A percentile compares a stretch with the other conserved stretches of the same genome.
phyloP scores from a whole-genome alignment of 2,329 filamentous ascomycete species.

The Pseudogymnoascus sp. region DNA sequence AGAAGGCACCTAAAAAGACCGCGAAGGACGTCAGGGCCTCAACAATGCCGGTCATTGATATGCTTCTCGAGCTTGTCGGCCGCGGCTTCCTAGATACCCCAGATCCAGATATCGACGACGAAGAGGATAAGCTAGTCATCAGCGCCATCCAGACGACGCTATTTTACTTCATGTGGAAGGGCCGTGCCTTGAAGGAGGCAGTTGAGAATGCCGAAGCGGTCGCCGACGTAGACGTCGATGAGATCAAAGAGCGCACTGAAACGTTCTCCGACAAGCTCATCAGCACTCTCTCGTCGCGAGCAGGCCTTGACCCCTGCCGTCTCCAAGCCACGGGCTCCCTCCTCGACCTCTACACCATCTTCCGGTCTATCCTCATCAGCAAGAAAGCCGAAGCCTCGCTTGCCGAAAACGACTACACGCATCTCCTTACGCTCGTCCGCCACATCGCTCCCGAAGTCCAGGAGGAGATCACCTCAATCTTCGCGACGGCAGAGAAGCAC shows the following conservation, averaged over 20 bases:
- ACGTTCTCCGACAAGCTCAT: conserved; percentile 56
- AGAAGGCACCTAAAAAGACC: conserved; percentile 45
- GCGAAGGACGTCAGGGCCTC: conserved; percentile 29
- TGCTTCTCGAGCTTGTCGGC: conserved; percentile 63
- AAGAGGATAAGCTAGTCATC: conserved; percentile 71
- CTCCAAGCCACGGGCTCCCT: conserved; percentile 66
- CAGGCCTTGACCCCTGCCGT: conserved; percentile 68
- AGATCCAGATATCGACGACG: conserved; percentile 61
- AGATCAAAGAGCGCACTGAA: conserved; percentile 47
- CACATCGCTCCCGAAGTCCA: conserved; percentile 58
- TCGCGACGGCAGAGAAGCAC: conserved; percentile 65
- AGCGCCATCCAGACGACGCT: conserved; percentile 68
- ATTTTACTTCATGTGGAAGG: conserved; percentile 96
- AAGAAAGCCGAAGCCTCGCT: conserved; percentile 30
- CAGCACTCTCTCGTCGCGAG: conserved; percentile 57
- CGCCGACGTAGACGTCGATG: conserved; percentile 49
- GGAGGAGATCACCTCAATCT: conserved; percentile 63
- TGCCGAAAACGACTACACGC: conserved; percentile 38
- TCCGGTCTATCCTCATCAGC: conserved; percentile 59
- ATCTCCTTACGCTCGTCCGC: conserved; percentile 56
- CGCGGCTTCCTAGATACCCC: conserved; percentile 63
- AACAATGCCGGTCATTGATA: conserved; percentile 50
- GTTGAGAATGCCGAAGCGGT: conserved; percentile 48
- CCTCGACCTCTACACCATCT: conserved; percentile 74
- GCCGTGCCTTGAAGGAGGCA: conserved; percentile 48